Evolutionary conservation across 805 yeast species (phyloP).

Genomic region (Komagataella populi): DNA sequence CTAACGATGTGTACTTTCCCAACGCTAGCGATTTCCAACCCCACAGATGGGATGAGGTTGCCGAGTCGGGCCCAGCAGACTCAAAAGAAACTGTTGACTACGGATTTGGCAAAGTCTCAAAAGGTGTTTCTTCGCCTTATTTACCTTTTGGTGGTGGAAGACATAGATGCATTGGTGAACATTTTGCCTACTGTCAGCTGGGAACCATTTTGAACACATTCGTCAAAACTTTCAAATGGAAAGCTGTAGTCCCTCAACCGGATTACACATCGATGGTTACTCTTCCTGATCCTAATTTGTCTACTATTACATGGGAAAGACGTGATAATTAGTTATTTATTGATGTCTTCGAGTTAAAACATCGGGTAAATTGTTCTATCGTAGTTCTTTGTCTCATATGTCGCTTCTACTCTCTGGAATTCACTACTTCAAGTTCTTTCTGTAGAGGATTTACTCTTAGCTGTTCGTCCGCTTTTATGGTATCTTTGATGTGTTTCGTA

Average conservation of each 20-base stretch:
- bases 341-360: not conserved
- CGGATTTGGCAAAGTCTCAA: conserved; percentile 93
- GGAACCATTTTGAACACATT: conserved; percentile 71
- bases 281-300: conserved; percentile 59
- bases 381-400: not conserved
- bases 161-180: conserved; percentile 99
- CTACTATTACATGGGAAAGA: conserved; percentile 57
- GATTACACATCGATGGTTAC: conserved; percentile 91
- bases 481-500: conserved; percentile 47
- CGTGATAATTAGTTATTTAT: conserved; percentile 21
- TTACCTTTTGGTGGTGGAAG: conserved; percentile 99
- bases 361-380: not conserved
- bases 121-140: conserved; percentile 93
- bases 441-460: conserved; percentile 8
- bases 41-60: conserved; percentile 61
- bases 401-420: conserved; percentile 11
- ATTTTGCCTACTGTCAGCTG: conserved; percentile 88
- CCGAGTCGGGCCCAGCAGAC: conserved; percentile 13
- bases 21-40: conserved; percentile 64
- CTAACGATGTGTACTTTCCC: conserved; percentile 68
- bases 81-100: conserved; percentile 55
- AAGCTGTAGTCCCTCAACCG: conserved; percentile 47
- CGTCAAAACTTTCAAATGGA: conserved; percentile 71
- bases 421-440: conserved; percentile 17
- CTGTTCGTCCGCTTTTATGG: conserved; percentile 39